Evolutionary conservation across 139 green algal genomes (phyloP).

Genomic region (Chlorella sorokiniana): DNA sequence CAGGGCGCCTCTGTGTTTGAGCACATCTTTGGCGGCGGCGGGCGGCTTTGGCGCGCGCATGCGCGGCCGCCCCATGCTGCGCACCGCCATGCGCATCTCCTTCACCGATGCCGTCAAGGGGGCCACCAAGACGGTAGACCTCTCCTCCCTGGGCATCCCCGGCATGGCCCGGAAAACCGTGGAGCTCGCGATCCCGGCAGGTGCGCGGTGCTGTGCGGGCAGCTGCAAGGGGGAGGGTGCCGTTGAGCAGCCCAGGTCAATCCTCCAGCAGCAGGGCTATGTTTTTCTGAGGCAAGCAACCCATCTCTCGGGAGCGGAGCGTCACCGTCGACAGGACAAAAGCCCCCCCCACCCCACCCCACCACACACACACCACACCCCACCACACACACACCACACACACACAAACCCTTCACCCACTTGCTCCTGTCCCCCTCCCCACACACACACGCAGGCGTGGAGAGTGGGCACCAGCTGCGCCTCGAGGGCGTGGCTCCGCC

Average conservation of each 20-base stretch:
- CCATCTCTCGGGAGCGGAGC: no score
- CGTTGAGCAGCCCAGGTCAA: background rate
- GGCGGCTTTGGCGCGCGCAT: slow-evolving; percentile 17
- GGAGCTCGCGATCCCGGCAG: slow-evolving; percentile 63
- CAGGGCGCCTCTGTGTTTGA: slow-evolving; percentile 32
- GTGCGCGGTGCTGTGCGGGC: background rate
- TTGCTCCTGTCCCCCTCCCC: background rate
- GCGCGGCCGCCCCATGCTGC: slow-evolving; percentile 25
- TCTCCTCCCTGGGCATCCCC: slow-evolving; percentile 32
- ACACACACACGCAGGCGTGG: slow-evolving; percentile 44
- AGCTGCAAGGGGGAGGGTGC: background rate
- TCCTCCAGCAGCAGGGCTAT: background rate
- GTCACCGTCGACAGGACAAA: no score
- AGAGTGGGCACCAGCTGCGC: slow-evolving; percentile 56
- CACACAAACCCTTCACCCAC: no score
- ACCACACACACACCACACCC: no score
- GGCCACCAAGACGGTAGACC: slow-evolving; percentile 39
- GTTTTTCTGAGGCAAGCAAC: no score
- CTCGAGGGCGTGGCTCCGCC: slow-evolving; percentile 37
- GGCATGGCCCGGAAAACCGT: slow-evolving; percentile 42
- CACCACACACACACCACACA: no score
- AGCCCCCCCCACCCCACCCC: no score
- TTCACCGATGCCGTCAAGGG: slow-evolving; percentile 73
- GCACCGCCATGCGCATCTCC: slow-evolving; percentile 36
- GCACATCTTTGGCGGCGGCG: slow-evolving; percentile 34